Base-by-base conservation (phyloP, 2,329 filamentous ascomycete genomes). In the Ceratocystis cubensis region DNA sequence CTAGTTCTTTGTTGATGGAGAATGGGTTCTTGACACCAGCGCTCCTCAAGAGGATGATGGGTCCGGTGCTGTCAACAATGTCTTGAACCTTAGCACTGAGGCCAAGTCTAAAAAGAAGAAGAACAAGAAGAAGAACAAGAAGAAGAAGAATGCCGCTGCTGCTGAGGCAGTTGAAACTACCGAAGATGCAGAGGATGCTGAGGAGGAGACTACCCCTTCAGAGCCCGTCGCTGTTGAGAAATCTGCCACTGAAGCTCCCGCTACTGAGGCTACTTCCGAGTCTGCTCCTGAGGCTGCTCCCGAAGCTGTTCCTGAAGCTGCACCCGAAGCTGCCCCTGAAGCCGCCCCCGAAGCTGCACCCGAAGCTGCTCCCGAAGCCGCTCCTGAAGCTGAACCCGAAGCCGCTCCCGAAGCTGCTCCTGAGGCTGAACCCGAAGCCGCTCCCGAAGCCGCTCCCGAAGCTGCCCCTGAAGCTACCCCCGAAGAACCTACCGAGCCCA, bases 1-100 rank as follows among this genome's bases (percentile, higher is more conserved):
- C 22, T 75, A 96, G 93, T 99, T 96, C 76, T 89, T 99, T 72
- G 93, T 96, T 71, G 91, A 99, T 82, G 90, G 89, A 71, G 84
- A 83, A 71, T 99, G 94, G 94, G 86, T 85, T 63, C 88, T 86
- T 75, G 92, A 96, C 77, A 84, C 87, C 72, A 85, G 85, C 68
- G 88, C 87, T 53, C 88, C 89, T 68, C 87, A 88, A 77, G 92
- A 96, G 78, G 84, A 85, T 73, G 93, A 96, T 80, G 82, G 83
- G 70, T 81, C 86, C 73, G 88, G 89, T 73, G 96, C 93, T 82
- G 81, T 91, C 72, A 97, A 97, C 82, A 97, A 97, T 84, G 85
- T 96, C 70, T 83, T 99, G 67, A 83, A 84, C 50, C 85, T 88
- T 30, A 37, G 33, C 22, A 15, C 61, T 62, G 69, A 69, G 44